Evolutionary conservation across 2,329 filamentous ascomycete genomes (phyloP), one percentile per base, ranked within the genome.

Genomic region (Pseudopithomyces chartarum): DNA sequence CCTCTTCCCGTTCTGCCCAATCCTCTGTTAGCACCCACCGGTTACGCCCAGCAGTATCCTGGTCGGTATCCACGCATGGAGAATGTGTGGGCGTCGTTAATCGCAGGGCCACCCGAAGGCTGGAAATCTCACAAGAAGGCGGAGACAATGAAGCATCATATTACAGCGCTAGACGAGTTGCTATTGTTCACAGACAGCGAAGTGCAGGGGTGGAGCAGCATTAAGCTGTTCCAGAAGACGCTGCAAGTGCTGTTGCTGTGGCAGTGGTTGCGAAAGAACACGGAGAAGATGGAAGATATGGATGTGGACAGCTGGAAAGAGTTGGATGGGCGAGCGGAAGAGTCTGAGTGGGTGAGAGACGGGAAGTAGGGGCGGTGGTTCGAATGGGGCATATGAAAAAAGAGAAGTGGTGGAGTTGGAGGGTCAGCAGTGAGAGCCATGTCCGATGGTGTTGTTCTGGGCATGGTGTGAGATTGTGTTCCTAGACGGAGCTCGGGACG

Each of bases 81-180:
- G 19, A 71, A 71, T 39, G 36, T 73, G 0, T 46, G 64, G 26
- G 29, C 69, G 0, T 72, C 68, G 11, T 40, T 73, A 5, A 64
- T 73, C 19, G 61, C 59, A 1, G 63, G 62, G 15, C 66, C 67
- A 2, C 0, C 12, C 0, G 56, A 55, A 0, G 66, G 64, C 0
- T 71, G 53, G 20, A 46, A 36, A 4, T 67, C 64, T 8, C 53
- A 60, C 17, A 63, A 55, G 3, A 57, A 69, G 8, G 36, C 55
- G 11, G 67, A 70, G 23, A 55, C 64, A 19, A 71, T 73, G 70
- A 64, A 61, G 39, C 70, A 73, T 29, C 68, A 71, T 38, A 52
- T 69, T n/a, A 71, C 68, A 1, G 62, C 52, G 1, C 40, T 73
- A 22, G 70, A 73, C 29, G 20, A 36, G 2, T 62, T 63, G 39